These are phyloP conservation scores for Rosellinia necatrix DNA, from an alignment of 2,329 filamentous ascomycete genomes.

Conservation along the genomic window DNA sequence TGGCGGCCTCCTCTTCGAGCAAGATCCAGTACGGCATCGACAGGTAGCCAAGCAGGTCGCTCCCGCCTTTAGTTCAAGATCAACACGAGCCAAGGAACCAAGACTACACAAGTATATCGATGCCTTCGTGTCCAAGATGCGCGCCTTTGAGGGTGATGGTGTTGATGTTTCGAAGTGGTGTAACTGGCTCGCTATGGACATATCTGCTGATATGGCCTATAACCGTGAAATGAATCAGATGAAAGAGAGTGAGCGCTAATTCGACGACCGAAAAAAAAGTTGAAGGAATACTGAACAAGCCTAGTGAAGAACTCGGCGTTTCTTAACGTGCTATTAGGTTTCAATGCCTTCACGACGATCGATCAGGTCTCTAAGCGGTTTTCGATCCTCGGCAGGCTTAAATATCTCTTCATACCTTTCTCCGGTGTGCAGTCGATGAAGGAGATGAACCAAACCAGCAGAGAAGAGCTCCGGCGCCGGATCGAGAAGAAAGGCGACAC, in stretches of 20 bases:
- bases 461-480: conserved; percentile 16
- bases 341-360: conserved; percentile 23
- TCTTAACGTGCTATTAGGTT: conserved; percentile 19
- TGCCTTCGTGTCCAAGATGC: conserved; percentile 4
- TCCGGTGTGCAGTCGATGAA: conserved; percentile 1
- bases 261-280: too few species aligned
- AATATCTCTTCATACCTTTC: conserved; percentile 26
- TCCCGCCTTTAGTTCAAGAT: conserved; percentile 32
- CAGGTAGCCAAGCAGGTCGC: conserved; percentile 29
- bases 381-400: conserved; percentile 21
- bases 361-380: conserved; percentile 25
- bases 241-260: conserved; percentile 28
- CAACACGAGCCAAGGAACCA: conserved; percentile 26
- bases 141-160: neutral
- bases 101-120: conserved; percentile 30
- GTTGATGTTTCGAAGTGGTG: neutral
- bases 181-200: conserved; percentile 21
- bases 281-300: too few species aligned
- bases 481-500: conserved; percentile 22
- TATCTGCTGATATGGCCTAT: conserved; percentile 30
- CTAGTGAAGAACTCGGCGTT: conserved; percentile 11
- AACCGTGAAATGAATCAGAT: conserved; percentile 26
- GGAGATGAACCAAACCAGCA: conserved; percentile 15
- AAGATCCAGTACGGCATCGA: conserved; percentile 30
- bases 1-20: conserved; percentile 29